Conservation (phyloP, 306 rosid genomes). For the Cyclanthera cordifolia region DNA sequence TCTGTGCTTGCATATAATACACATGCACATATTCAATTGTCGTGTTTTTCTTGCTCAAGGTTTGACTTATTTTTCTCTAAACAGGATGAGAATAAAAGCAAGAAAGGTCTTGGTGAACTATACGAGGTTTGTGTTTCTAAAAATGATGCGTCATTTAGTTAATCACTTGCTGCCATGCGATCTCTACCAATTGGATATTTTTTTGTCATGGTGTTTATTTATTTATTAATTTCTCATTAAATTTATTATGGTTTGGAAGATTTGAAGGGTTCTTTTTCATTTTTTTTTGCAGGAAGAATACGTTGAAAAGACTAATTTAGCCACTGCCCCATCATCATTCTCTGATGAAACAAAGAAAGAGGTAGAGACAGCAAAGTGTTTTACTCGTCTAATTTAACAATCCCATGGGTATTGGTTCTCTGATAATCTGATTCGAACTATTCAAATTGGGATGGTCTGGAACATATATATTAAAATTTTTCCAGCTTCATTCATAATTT, state of each 20-base stretch:
- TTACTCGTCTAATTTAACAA: conserved; percentile 1
- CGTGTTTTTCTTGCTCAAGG: neutral
- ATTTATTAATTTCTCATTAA: neutral
- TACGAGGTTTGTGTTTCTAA: conserved; percentile 64
- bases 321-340: conserved; percentile 48
- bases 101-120: conserved; percentile 74
- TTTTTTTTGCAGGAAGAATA: conserved; percentile 63
- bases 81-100: conserved; percentile 89
- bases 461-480: neutral
- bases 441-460: neutral
- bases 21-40: neutral
- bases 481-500: neutral
- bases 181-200: neutral
- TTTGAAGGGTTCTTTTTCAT: neutral
- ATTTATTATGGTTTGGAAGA: neutral
- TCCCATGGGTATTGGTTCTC: neutral
- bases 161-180: conserved; percentile 1
- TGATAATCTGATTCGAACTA: neutral
- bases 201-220: neutral
- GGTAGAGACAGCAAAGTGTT: conserved; percentile 30
- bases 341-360: conserved; percentile 63
- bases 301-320: conserved; percentile 47
- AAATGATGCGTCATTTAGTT: conserved; percentile 11
- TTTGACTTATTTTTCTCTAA: neutral
- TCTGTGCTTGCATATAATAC: neutral